Evolutionary conservation across 371 early-diverging fungal species (phyloP).

Genomic region (Saksenaea vasiformis): DNA sequence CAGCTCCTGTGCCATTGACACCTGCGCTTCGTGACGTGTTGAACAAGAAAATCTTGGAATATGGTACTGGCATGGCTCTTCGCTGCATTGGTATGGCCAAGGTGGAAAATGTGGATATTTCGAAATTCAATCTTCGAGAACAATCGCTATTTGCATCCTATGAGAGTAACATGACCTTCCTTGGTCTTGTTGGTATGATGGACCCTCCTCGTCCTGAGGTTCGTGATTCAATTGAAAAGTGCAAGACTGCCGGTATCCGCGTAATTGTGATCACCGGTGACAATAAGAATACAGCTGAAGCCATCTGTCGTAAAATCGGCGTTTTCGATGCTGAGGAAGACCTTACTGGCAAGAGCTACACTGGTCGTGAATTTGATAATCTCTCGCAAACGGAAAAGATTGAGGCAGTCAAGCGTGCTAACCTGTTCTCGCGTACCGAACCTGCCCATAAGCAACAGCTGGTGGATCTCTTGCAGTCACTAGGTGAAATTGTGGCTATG

Average conservation of each 20-base stretch:
- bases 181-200: constrained; percentile 93
- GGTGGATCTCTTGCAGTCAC: constrained; percentile 84
- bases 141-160: constrained; percentile 65
- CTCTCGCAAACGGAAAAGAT: constrained; percentile 73
- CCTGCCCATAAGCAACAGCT: constrained; percentile 94
- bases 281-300: constrained; percentile 93
- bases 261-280: constrained; percentile 99
- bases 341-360: constrained; percentile 77
- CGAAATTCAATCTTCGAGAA: constrained; percentile 60
- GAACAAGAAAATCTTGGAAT: constrained; percentile 69
- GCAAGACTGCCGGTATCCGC: constrained; percentile 92
- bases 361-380: constrained; percentile 93
- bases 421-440: constrained; percentile 92
- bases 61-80: constrained; percentile 78
- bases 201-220: constrained; percentile 98
- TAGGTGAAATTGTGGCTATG: constrained; percentile 97
- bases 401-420: constrained; percentile 73
- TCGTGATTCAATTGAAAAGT: constrained; percentile 76
- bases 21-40: constrained; percentile 63
- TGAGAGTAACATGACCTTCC: constrained; percentile 87
- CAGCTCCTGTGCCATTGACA: constrained; percentile 70
- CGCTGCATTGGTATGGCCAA: constrained; percentile 90
- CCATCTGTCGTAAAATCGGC: constrained; percentile 92
- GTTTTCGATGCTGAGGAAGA: constrained; percentile 79
- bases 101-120: constrained; percentile 63